Evolutionary conservation across 306 rosid genomes (phyloP).

Genomic region (Acacia crassicarpa): DNA sequence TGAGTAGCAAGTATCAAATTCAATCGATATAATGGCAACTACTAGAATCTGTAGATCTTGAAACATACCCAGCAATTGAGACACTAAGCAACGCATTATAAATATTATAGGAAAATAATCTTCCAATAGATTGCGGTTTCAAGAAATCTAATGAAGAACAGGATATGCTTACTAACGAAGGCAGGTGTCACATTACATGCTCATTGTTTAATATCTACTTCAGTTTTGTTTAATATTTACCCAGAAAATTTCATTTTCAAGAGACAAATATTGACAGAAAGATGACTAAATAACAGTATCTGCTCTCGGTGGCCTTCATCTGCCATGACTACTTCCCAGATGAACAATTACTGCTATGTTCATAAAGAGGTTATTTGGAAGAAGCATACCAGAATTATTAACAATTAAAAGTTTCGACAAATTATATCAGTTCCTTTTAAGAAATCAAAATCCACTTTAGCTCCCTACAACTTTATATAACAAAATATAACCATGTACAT

Average conservation of each 20-base stretch:
- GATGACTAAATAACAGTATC: background rate
- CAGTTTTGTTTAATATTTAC: background rate
- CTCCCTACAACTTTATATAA: background rate
- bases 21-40: slow-evolving; percentile 11
- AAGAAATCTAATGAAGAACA: slow-evolving; percentile 2
- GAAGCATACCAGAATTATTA: background rate
- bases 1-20: slow-evolving; percentile 22
- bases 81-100: slow-evolving; percentile 6
- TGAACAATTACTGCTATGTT: slow-evolving; percentile 7
- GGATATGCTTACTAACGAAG: background rate
- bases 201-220: slow-evolving; percentile 9
- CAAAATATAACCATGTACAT: background rate
- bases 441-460: slow-evolving; percentile 4
- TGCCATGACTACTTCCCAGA: background rate
- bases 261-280: background rate
- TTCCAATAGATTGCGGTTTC: slow-evolving; percentile 7
- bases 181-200: background rate
- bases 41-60: slow-evolving; percentile 10
- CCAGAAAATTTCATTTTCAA: background rate
- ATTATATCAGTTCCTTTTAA: slow-evolving; percentile 17
- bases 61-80: slow-evolving; percentile 15
- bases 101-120: slow-evolving; percentile 14
- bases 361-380: slow-evolving; percentile 12
- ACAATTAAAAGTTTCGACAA: background rate
- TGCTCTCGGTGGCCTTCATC: background rate